phyloP scores from a whole-genome alignment of 192 early-diverging fungal species.

The Jimgerdemannia flammicorona region DNA sequence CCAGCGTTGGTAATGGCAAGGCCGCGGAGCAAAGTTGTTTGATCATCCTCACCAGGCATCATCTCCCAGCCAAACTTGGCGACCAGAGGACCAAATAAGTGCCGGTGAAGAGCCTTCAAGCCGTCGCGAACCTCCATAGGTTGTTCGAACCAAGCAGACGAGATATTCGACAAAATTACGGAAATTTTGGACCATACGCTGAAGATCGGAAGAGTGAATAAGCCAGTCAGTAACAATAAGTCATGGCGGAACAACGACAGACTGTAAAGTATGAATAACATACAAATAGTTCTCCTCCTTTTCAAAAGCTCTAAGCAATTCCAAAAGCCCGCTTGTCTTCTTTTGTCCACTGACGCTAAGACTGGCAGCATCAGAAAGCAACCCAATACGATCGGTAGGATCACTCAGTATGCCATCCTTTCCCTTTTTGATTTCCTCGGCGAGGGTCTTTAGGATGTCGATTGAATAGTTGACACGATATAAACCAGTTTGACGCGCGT shows the following conservation, averaged over 20 bases:
- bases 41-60: slow-evolving; percentile 64
- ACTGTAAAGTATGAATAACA: not conserved
- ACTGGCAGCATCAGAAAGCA: slow-evolving; percentile 82
- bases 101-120: slow-evolving; percentile 62
- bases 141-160: slow-evolving; percentile 65
- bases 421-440: slow-evolving; percentile 42
- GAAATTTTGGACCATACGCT: slow-evolving; percentile 68
- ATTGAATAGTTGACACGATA: slow-evolving; percentile 81
- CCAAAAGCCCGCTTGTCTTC: slow-evolving; percentile 69
- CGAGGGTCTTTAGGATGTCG: slow-evolving; percentile 46
- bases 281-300: slow-evolving; percentile 79
- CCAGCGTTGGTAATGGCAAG: slow-evolving; percentile 75
- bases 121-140: slow-evolving; percentile 53
- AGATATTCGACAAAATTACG: slow-evolving; percentile 50
- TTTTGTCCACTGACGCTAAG: slow-evolving; percentile 77
- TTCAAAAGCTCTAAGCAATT: slow-evolving; percentile 67
- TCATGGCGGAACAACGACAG: not conserved
- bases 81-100: slow-evolving; percentile 72
- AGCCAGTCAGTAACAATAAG: too few species aligned
- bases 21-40: slow-evolving; percentile 69
- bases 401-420: slow-evolving; percentile 50
- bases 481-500: slow-evolving; percentile 73
- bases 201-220: too few species aligned
- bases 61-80: slow-evolving; percentile 77
- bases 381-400: slow-evolving; percentile 71